A percentile compares a stretch with the other conserved stretches of the same genome.
These are phyloP conservation scores for Allodekkera sacchari DNA, from an alignment of 805 yeast genomes.

Conservation along the genomic window DNA sequence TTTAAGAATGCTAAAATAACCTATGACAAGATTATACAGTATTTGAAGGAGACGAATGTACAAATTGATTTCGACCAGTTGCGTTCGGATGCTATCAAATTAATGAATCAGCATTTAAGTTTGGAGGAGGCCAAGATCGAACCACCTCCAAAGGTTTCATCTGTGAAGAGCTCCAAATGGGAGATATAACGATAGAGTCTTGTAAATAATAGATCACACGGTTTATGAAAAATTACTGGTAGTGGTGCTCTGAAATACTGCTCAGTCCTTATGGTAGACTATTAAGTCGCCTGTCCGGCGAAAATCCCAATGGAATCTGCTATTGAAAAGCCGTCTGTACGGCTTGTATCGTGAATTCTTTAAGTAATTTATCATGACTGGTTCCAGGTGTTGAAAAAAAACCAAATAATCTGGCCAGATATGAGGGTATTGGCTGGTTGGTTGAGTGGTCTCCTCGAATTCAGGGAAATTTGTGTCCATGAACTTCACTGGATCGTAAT, in stretches of 20 bases:
- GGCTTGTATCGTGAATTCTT: conserved; percentile 34
- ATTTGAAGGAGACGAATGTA: conserved; percentile 7
- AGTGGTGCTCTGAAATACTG: too few species aligned
- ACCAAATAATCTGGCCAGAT: conserved; percentile 71
- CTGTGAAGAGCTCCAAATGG: too few species aligned
- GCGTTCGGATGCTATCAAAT: conserved; percentile 9
- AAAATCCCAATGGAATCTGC: conserved; percentile 78
- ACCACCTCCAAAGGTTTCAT: too few species aligned
- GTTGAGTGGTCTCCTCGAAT: conserved; percentile 5
- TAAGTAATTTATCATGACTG: conserved; percentile 29
- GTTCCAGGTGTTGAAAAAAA: conserved; percentile 58
- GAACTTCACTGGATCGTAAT: conserved; percentile 54
- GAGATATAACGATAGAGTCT: too few species aligned
- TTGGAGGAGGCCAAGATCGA: too few species aligned
- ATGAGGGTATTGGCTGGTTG: conserved; percentile 22
- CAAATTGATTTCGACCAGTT: conserved; percentile 11
- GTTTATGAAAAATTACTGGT: too few species aligned
- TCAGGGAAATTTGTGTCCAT: conserved; percentile 46
- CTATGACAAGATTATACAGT: conserved; percentile 21
- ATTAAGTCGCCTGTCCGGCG: conserved; percentile 75
- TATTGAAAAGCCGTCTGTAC: conserved; percentile 59
- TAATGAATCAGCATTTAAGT: too few species aligned
- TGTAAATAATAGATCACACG: too few species aligned
- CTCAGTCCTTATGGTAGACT: conserved; percentile 36
- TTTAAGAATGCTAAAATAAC: conserved; percentile 30